Evolutionary conservation across 108 stramenopile genomes (phyloP).

Genomic region (Poteriospumella lacustris): DNA sequence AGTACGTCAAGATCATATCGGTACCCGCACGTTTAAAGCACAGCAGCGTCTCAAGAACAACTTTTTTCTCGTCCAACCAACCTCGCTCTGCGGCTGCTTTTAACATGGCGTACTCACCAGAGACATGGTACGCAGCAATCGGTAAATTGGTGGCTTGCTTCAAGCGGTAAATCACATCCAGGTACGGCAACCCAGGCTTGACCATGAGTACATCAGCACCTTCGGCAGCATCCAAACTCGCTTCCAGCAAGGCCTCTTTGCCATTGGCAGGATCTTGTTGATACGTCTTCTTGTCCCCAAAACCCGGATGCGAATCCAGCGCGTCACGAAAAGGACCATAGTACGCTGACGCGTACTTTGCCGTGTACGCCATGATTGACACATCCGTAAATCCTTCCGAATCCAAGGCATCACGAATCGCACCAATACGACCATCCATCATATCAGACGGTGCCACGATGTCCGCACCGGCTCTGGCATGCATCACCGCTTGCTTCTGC

Average conservation of each 20-base stretch:
- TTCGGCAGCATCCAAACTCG: slow-evolving; percentile 87
- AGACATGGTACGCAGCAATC: slow-evolving; percentile 96
- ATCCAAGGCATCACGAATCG: slow-evolving; percentile 93
- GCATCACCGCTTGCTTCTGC: slow-evolving; percentile 81
- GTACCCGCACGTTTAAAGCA: slow-evolving; percentile 98
- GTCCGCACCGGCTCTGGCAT: slow-evolving; percentile 86
- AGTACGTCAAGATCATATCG: slow-evolving; percentile 95
- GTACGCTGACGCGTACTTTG: slow-evolving; percentile 96
- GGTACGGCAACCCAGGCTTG: slow-evolving; percentile 79
- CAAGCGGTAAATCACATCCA: slow-evolving; percentile 91
- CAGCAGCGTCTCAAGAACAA: slow-evolving; percentile 86
- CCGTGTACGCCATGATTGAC: slow-evolving; percentile 95
- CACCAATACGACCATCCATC: slow-evolving; percentile 90
- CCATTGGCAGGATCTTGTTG: slow-evolving; percentile 98
- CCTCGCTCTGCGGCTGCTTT: slow-evolving; percentile 93
- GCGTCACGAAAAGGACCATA: slow-evolving; percentile 99
- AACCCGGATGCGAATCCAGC: slow-evolving; percentile 72
- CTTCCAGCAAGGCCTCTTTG: slow-evolving; percentile 85
- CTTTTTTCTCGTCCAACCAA: slow-evolving; percentile 88
- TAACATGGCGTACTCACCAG: slow-evolving; percentile 98
- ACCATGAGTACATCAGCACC: slow-evolving; percentile 99
- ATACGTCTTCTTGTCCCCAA: slow-evolving; percentile 94
- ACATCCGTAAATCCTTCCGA: slow-evolving; percentile 96
- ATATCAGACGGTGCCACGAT: slow-evolving; percentile 88
- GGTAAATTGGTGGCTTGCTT: slow-evolving; percentile 77